Evolutionary conservation across 495 filamentous ascomycete species (phyloP), one percentile per base, ranked within the genome.

Genomic region (Saxophila tyrrhenica): DNA sequence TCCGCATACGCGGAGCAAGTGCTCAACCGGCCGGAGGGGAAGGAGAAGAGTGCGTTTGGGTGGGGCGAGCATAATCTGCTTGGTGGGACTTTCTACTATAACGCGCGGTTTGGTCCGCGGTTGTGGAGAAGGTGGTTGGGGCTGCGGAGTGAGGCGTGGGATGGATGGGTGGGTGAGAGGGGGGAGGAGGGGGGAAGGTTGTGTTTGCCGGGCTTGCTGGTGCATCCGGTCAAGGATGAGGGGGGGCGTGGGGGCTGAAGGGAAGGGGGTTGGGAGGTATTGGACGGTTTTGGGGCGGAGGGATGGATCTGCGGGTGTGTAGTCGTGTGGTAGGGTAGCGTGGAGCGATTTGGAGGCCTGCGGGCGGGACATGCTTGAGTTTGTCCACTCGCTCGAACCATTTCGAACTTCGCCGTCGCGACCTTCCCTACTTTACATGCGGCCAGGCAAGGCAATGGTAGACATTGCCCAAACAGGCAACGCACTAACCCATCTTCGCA

Each of bases 31-130:
- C 74, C 72, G 35, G 62, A 66, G 53, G 64, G 59, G 56, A 65
- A 39, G 11, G 57, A 35, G 21, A 61, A 69, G 29, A 71, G 67
- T 51, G 64, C 68, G 9, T 76, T 76, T 57, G 73, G 68, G 23
- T 70, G 71, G 71, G 73, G 73, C 24, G 73, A 76, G 54, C 71
- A 76, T 61, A 75, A 76, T 51, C 65, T 71, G 65, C 63, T 70
- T 38, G 73, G 73, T 47, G 67, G 66, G 39, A 69, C 62, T 35
- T 76, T 74, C 59, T 76, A 76, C 56, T 76, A 74, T 55, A 75
- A 75, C 60, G 61, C 66, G 3, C 71, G 65, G 11, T 76, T 75
- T 49, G 65, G 66, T 15, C 65, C 69, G 16, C 63, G 64, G 39
- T 57, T 73, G 42, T 76, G 73, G 73, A 65, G 73, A 50, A 55